A percentile compares a stretch with the other conserved stretches of the same genome.
Evolutionary conservation across 176 grass and related monocot genomes (phyloP).

Genomic region (Secale cereale): DNA sequence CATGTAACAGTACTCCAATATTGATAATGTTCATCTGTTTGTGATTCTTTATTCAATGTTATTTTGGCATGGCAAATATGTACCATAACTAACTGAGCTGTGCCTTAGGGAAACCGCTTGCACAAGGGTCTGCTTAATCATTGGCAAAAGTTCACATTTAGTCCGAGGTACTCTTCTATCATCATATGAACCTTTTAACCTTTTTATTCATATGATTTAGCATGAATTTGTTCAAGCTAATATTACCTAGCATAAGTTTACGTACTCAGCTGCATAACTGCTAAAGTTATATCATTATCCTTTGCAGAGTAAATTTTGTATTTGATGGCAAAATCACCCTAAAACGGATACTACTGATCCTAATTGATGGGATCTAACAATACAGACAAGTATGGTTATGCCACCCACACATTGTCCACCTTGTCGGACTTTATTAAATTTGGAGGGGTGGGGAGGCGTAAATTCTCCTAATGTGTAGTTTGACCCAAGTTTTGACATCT

Average conservation of each 20-base stretch:
- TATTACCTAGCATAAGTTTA: neutral
- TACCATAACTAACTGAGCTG: slow-evolving; percentile 22
- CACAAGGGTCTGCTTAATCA: slow-evolving; percentile 93
- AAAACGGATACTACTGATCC: neutral
- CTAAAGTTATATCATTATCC: neutral
- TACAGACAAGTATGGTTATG: neutral
- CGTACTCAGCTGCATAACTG: neutral
- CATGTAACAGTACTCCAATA: neutral
- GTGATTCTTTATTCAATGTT: slow-evolving; percentile 10
- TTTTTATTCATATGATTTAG: slow-evolving; percentile 1
- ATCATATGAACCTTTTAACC: neutral
- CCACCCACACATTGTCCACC: neutral
- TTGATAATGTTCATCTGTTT: neutral
- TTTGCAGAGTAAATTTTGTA: neutral
- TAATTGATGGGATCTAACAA: neutral
- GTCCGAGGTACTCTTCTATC: slow-evolving; percentile 67
- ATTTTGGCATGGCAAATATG: slow-evolving; percentile 9
- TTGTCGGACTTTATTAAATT: neutral
- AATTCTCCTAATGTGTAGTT: neutral
- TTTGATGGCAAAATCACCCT: neutral
- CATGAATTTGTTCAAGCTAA: neutral
- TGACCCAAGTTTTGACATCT: neutral
- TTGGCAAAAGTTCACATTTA: slow-evolving; percentile 98
- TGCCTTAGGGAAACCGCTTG: slow-evolving; percentile 87
- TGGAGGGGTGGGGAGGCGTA: neutral